A percentile compares a stretch with the other conserved stretches of the same genome.
Conservation (phyloP, 2,329 filamentous ascomycete species). For the Boeremia exigua region DNA sequence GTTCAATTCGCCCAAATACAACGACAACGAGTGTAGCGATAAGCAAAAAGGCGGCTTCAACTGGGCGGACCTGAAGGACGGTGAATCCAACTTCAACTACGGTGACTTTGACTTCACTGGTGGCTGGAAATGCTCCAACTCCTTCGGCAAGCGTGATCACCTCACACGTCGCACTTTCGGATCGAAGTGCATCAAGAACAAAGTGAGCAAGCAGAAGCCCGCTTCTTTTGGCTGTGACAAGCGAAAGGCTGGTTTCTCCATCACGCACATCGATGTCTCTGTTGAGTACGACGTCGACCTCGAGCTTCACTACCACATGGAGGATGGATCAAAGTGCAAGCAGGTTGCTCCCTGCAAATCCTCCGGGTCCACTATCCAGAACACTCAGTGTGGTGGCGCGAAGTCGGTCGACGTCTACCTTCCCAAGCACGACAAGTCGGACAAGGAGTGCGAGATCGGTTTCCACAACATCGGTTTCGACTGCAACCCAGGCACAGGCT, state of each 20-base stretch:
- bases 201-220: constrained; percentile 59
- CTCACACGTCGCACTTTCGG: constrained; percentile 54
- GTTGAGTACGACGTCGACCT: constrained; percentile 78
- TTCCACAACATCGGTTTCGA: constrained; percentile 79
- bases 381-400: constrained; percentile 92
- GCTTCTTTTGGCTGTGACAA: constrained; percentile 71
- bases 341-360: constrained; percentile 60
- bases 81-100: constrained; percentile 64
- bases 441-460: constrained; percentile 69
- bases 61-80: constrained; percentile 66
- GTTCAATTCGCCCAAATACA: constrained; percentile 74
- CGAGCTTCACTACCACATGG: constrained; percentile 87
- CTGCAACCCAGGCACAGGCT: constrained; percentile 57
- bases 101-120: constrained; percentile 69
- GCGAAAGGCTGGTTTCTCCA: constrained; percentile 68
- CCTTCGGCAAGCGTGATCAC: constrained; percentile 65
- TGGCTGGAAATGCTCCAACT: constrained; percentile 72
- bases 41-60: constrained; percentile 73
- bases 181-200: constrained; percentile 51
- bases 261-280: constrained; percentile 74
- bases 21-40: constrained; percentile 77
- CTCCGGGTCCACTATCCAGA: constrained; percentile 71
- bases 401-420: constrained; percentile 75
- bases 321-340: constrained; percentile 81
- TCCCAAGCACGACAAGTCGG: constrained; percentile 56